Conservation (phyloP, 768 basidiomycete species). For the Arthromyces matolae region DNA sequence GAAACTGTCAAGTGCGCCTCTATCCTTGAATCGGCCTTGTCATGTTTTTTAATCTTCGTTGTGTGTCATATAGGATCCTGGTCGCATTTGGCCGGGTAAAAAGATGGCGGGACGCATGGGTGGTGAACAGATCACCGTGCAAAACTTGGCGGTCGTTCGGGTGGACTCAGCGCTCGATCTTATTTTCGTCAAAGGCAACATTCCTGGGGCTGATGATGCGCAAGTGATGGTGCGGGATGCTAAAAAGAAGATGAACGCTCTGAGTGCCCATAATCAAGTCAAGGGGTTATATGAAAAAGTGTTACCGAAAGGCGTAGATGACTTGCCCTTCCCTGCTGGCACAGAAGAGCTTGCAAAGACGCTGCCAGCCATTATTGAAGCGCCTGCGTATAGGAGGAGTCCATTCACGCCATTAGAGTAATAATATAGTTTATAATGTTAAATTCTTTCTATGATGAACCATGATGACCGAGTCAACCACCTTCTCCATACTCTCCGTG, state of each 20-base stretch:
- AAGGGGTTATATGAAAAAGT: constrained; percentile 75
- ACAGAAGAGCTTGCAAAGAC: constrained; percentile 68
- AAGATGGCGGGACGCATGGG: constrained; percentile 98
- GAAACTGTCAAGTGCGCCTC: constrained; percentile 80
- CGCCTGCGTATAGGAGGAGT: constrained; percentile 68
- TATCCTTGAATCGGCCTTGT: not conserved
- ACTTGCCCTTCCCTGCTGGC: constrained; percentile 91
- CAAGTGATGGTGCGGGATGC: constrained; percentile 86
- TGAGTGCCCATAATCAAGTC: constrained; percentile 60
- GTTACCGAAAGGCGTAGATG: constrained; percentile 76
- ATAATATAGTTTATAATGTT: constrained; percentile 11
- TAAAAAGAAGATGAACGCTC: constrained; percentile 75
- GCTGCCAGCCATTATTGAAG: constrained; percentile 63
- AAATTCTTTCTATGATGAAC: constrained; percentile 2
- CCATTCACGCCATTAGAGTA: constrained; percentile 78
- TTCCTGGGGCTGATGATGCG: constrained; percentile 87
- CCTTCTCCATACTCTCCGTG: constrained; percentile 53
- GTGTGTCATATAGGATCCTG: constrained; percentile 71
- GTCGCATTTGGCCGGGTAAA: constrained; percentile 93
- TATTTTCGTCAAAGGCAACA: constrained; percentile 85
- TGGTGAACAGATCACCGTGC: constrained; percentile 72
- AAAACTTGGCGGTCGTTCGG: constrained; percentile 86
- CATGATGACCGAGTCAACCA: constrained; percentile 38
- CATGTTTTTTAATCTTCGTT: not conserved
- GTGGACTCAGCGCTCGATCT: constrained; percentile 85